Conservation (phyloP, 768 basidiomycete genomes). For the Pleurotus giganteus region DNA sequence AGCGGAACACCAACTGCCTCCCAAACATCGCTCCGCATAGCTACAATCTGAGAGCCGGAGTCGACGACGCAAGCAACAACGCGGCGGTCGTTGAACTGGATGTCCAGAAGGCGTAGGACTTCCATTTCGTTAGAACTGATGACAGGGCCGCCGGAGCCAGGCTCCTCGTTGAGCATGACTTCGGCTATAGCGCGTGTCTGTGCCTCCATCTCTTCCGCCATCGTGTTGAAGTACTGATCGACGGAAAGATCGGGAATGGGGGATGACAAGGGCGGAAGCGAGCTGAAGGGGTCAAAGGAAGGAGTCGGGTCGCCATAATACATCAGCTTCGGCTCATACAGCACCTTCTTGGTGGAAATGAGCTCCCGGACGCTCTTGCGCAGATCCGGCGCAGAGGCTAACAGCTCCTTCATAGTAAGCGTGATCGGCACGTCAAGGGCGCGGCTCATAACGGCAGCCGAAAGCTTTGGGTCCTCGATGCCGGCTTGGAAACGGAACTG, state of each 20-base stretch:
- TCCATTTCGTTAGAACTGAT: slow-evolving; percentile 15
- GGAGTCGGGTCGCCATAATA: not conserved
- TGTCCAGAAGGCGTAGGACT: slow-evolving; percentile 12
- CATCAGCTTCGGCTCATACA: too few relatives aligned
- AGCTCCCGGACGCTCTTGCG: slow-evolving; percentile 15
- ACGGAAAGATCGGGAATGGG: not conserved
- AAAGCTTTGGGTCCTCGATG: slow-evolving; percentile 13
- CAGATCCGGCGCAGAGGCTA: slow-evolving; percentile 15
- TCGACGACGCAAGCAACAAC: slow-evolving; percentile 22
- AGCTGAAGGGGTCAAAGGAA: not conserved
- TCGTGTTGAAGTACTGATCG: not conserved
- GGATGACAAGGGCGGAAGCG: not conserved
- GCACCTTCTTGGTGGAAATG: slow-evolving; percentile 11
- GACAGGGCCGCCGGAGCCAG: too few relatives aligned
- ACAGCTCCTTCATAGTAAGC: slow-evolving; percentile 15
- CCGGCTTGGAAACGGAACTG: slow-evolving; percentile 14
- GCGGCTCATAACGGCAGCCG: slow-evolving; percentile 6
- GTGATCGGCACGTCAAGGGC: slow-evolving; percentile 14
- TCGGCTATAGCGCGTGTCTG: too few relatives aligned
- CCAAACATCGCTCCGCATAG: slow-evolving; percentile 20
- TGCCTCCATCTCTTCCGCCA: too few relatives aligned
- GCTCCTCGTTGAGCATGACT: too few relatives aligned
- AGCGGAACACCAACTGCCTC: slow-evolving; percentile 14
- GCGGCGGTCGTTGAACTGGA: slow-evolving; percentile 16
- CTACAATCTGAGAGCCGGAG: slow-evolving; percentile 22